These are phyloP conservation scores for Jacaranda copaia DNA, from an alignment of 257 asterid genomes.

Conservation along the genomic window DNA sequence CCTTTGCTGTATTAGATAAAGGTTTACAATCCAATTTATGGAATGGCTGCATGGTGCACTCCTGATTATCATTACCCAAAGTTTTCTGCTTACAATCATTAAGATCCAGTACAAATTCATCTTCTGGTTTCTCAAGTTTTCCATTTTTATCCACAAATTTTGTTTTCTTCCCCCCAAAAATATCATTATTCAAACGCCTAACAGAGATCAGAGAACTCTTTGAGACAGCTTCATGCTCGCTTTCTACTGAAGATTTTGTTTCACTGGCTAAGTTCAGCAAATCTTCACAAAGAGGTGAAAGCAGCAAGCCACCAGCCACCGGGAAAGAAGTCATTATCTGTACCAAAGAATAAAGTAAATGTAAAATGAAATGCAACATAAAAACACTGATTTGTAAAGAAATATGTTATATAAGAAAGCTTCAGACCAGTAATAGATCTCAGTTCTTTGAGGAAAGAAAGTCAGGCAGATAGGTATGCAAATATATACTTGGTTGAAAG, in stretches of 20 bases:
- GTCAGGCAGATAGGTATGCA: slow-evolving; percentile 16
- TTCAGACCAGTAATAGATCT: not conserved
- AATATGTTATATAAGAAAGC: slow-evolving; percentile 23
- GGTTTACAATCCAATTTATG: slow-evolving; percentile 42
- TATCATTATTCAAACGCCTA: slow-evolving; percentile 48
- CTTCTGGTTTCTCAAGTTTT: slow-evolving; percentile 47
- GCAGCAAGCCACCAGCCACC: slow-evolving; percentile 52
- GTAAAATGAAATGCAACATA: slow-evolving; percentile 3
- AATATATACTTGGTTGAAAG: slow-evolving; percentile 33
- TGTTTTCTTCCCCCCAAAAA: slow-evolving; percentile 46
- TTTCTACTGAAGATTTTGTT: slow-evolving; percentile 39
- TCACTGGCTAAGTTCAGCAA: slow-evolving; percentile 58
- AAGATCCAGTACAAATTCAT: slow-evolving; percentile 38
- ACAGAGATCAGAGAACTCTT: slow-evolving; percentile 50
- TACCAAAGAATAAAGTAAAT: slow-evolving; percentile 30
- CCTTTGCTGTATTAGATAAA: slow-evolving; percentile 42
- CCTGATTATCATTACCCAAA: slow-evolving; percentile 46
- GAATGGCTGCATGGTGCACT: slow-evolving; percentile 44
- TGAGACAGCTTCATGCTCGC: slow-evolving; percentile 46
- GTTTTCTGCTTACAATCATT: slow-evolving; percentile 49
- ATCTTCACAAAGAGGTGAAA: slow-evolving; percentile 81
- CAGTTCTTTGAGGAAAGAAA: slow-evolving; percentile 2
- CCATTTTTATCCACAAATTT: slow-evolving; percentile 49
- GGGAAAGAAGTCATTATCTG: slow-evolving; percentile 79
- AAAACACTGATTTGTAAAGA: slow-evolving; percentile 22